A percentile compares a stretch with the other conserved stretches of the same genome.
These are phyloP conservation scores for Salvia rosmarinus DNA, from an alignment of 257 asterid species.

Conservation along the genomic window DNA sequence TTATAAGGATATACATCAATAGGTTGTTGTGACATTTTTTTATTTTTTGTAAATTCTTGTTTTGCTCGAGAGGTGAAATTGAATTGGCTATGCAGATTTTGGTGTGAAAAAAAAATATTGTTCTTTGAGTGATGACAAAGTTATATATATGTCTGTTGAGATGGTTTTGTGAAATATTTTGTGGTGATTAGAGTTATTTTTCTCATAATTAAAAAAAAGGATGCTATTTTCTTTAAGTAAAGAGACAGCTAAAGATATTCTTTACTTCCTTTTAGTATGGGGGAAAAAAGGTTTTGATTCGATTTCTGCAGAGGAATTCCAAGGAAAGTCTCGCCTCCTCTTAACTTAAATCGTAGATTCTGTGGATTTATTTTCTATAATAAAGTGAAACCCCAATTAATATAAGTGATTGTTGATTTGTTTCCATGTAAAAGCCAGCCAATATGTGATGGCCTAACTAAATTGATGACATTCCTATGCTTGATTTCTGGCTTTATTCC, in stretches of 20 bases:
- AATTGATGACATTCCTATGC: slow-evolving; percentile 27
- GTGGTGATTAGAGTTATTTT: background rate
- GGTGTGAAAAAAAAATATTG: slow-evolving; percentile 29
- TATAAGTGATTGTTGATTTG: background rate
- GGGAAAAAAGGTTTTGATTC: slow-evolving; percentile 1
- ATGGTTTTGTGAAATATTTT: background rate
- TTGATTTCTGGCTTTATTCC: slow-evolving; percentile 39
- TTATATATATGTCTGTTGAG: background rate
- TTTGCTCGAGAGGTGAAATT: slow-evolving; percentile 29
- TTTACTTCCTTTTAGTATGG: slow-evolving; percentile 43
- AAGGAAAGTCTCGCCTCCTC: background rate
- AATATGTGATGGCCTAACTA: slow-evolving; percentile 7
- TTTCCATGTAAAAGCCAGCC: slow-evolving; percentile 1
- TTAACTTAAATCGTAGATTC: too few species aligned
- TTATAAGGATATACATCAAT: slow-evolving; percentile 48
- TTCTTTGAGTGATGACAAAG: slow-evolving; percentile 56
- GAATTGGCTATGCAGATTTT: slow-evolving; percentile 27
- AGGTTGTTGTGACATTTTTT: slow-evolving; percentile 59
- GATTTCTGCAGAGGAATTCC: background rate
- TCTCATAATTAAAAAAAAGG: slow-evolving; percentile 37
- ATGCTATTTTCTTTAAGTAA: slow-evolving; percentile 45
- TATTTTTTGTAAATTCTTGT: background rate
- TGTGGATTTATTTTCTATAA: too few species aligned
- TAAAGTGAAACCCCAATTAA: background rate
- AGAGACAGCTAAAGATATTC: slow-evolving; percentile 61